Base-by-base conservation (phyloP, 1,284 basidiomycete genomes). In the Malassezia dermatis region DNA sequence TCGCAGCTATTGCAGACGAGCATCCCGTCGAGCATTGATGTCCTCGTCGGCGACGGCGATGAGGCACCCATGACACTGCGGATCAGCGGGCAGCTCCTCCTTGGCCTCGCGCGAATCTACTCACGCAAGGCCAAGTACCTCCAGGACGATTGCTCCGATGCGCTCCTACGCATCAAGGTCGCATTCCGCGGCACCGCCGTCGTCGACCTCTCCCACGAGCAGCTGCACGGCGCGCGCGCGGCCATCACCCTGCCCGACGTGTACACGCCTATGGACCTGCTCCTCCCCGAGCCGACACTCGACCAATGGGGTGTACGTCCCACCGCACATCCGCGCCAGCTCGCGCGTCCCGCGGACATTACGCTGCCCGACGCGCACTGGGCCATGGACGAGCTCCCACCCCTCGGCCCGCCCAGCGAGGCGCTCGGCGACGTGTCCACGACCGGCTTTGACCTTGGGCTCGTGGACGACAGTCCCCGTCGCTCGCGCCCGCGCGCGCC, bases 81-180 rank as follows among this genome's bases (percentile, higher is more conserved):
- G 53, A 79, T 96, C 17, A 94, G 89, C 34, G 93, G 93, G 8
- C 93, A 96, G 69, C 81, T 98, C 43, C 81, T 98, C 56, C 82
- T 98, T 35, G 93, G 93, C 68, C 90, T 98, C 51, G 89, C 91
- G 47, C 83, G 94, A 57, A 96, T 98, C 71, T 96, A 98, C 77
- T 91, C 89, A 67, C 82, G 93, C 46, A 95, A 98, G 76, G 89
- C 90, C 21, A 94, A 95, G 73, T 98, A 98, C 77, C 81, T 98
- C 2, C 79, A 95, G 63, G 93, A 98, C 70, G 93, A 98, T 75
- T 96, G 91, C 75, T 93, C 93, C 67, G 94, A 98, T 75, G 89
- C 91, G 0, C 78, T 96, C 54, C 78, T 91, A 49, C 90, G 91
- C 75, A 93, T 98, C 58, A 93, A 93, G 75, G 86, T 94, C 84